Base-by-base conservation (phyloP, 306 rosid species). In the Rosa rugosa region DNA sequence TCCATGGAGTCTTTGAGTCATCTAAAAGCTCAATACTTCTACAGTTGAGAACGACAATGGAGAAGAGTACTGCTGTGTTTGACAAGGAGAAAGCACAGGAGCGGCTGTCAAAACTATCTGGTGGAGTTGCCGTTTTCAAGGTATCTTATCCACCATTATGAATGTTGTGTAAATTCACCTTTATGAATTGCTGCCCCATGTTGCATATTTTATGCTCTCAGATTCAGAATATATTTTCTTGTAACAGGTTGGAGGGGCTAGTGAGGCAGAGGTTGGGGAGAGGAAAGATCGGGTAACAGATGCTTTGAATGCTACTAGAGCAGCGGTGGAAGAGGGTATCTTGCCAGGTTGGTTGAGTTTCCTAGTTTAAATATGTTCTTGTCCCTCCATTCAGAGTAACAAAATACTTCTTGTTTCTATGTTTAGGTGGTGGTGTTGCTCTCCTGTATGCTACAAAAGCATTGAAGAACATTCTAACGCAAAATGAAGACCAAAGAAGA, bases 291-390 rank as follows among this genome's bases (percentile, higher is more conserved):
- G 99, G 84, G 99, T 91, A 42, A 95, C 99, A 0, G 98, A 95
- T 82, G 99, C 99, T 73, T 74, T 95, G 75, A 95, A 95, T 85
- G 98, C 99, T 72, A 91, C 98, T 25, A 87, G 87, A 85, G 97
- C 99, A 36, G 98, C 99, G 6, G 99, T 93, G 82, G 98, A 92
- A 85, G 99, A 95, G 86, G 99, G 99, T 68, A 92, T 95, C 79
- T 88, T 92, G 80, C 93, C 97, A 73, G 99, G 99, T 95, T 81
- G 60, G 82, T 71, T 78, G 69, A 70, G 51, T 59, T 76, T 71
- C 14, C 60, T 49, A 13, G 66, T 38, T 68, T 23, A 62, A 11
- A 47, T 57, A 69, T 22, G 54, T 56, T 71, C 36, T 69, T 17
- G 57, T 68, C 27, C 44, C 72, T 27, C 25, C 60, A 40, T 54